These are phyloP conservation scores for Obelidium mucronatum DNA, from an alignment of 192 early-diverging fungal genomes.

Conservation along the genomic window DNA sequence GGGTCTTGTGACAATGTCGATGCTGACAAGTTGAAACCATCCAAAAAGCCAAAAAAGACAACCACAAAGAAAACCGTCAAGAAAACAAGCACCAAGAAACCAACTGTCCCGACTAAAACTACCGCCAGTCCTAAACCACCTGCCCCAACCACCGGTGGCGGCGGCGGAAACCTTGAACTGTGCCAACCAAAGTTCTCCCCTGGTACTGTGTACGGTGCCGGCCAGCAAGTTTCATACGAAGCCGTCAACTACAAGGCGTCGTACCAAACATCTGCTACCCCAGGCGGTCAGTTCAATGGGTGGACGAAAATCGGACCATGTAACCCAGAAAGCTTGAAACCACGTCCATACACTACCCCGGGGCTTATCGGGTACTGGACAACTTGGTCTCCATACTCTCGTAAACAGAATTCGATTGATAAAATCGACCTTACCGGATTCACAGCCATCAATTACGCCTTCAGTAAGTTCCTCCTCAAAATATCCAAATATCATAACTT, in stretches of 20 bases:
- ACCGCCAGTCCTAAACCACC: neutral
- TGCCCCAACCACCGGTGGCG: neutral
- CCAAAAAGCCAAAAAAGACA: too few species aligned
- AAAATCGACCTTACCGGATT: neutral
- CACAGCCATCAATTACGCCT: constrained; percentile 16
- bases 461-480: neutral
- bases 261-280: too few species aligned
- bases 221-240: too few species aligned
- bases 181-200: neutral
- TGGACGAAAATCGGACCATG: too few species aligned
- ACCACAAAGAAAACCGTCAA: too few species aligned
- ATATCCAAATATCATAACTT: neutral
- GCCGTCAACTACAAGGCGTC: neutral
- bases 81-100: too few species aligned
- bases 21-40: too few species aligned
- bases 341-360: neutral
- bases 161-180: too few species aligned
- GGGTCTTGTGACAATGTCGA: too few species aligned
- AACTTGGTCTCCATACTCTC: constrained; percentile 6
- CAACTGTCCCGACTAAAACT: constrained; percentile 1
- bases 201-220: too few species aligned
- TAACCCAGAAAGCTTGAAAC: neutral
- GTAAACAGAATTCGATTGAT: constrained; percentile 5
- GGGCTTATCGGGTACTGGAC: constrained; percentile 22
- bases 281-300: too few species aligned